Evolutionary conservation across 1,139 yeast genomes (phyloP).

Genomic region (Spathaspora sp.): DNA sequence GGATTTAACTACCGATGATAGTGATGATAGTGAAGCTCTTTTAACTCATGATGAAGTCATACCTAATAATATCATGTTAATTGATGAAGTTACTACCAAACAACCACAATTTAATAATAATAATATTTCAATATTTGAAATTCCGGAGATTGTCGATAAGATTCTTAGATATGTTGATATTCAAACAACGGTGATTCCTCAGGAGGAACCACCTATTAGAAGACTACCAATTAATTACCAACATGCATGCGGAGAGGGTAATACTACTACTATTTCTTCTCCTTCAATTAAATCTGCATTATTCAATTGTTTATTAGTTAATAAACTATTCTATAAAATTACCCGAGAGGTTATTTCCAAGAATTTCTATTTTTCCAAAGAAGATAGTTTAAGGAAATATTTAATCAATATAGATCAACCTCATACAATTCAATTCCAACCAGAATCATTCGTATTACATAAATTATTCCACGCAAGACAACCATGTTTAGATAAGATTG

Average conservation of each 20-base stretch:
- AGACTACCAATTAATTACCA: conserved; percentile 66
- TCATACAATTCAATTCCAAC: conserved; percentile 19
- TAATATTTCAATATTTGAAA: conserved; percentile 48
- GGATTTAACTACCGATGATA: conserved; percentile 35
- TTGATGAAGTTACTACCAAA: not conserved
- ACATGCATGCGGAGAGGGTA: too few relatives aligned
- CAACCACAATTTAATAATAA: not conserved
- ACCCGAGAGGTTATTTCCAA: conserved; percentile 55
- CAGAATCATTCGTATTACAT: conserved; percentile 35
- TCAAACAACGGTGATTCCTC: conserved; percentile 49
- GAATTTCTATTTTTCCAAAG: conserved; percentile 55
- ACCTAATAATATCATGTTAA: not conserved
- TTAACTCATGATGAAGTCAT: conserved; percentile 9
- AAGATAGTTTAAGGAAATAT: conserved; percentile 36
- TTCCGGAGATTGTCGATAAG: conserved; percentile 72
- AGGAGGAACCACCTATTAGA: conserved; percentile 57
- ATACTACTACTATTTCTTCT: too few relatives aligned
- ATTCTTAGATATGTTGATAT: conserved; percentile 62
- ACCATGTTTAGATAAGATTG: conserved; percentile 22
- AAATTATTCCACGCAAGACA: conserved; percentile 36
- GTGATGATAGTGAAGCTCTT: conserved; percentile 17
- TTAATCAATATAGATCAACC: conserved; percentile 32
- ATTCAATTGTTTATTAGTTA: conserved; percentile 65
- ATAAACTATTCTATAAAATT: conserved; percentile 60
- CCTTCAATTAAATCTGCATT: too few relatives aligned